A percentile compares a stretch with the other conserved stretches of the same genome.
phyloP scores from a whole-genome alignment of 331 rosid genomes.

The Malus hybrid region DNA sequence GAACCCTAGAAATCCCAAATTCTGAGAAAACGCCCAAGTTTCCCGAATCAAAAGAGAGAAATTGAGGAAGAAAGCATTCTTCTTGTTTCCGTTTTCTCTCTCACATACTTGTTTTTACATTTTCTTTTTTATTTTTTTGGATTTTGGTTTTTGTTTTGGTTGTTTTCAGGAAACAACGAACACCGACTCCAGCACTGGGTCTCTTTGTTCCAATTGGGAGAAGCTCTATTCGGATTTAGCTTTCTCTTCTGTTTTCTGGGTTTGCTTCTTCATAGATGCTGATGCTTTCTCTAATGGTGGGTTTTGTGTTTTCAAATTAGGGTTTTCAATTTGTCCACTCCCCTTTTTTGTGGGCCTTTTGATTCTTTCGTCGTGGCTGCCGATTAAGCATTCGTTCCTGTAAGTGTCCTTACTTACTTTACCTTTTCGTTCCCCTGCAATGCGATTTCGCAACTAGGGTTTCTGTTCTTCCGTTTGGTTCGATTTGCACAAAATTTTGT shows the following conservation, averaged over 20 bases:
- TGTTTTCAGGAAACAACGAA: conserved; percentile 10
- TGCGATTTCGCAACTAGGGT: background rate
- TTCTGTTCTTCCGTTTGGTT: background rate
- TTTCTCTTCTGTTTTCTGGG: conserved; percentile 4
- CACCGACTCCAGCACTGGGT: conserved; percentile 4
- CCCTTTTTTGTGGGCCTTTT: background rate
- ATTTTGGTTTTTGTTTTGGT: background rate
- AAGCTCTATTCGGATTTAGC: background rate
- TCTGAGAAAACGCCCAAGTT: background rate
- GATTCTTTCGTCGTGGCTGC: background rate
- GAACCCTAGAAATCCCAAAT: conserved; percentile 13
- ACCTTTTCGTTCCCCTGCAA: background rate
- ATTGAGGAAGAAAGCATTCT: background rate
- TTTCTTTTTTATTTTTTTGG: background rate
- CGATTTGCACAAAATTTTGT: background rate
- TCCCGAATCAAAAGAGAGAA: background rate
- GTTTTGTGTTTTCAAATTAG: conserved; percentile 46
- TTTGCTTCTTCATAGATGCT: conserved; percentile 8
- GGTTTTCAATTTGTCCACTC: conserved; percentile 40
- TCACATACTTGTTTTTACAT: too few relatives aligned
- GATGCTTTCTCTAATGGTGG: conserved; percentile 24
- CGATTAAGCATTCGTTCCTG: background rate
- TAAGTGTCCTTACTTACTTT: background rate
- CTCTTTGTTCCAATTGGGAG: background rate
- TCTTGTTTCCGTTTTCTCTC: background rate